Evolutionary conservation across 1,139 yeast species (phyloP).

Genomic region (Tardiomyces digboiensis): DNA sequence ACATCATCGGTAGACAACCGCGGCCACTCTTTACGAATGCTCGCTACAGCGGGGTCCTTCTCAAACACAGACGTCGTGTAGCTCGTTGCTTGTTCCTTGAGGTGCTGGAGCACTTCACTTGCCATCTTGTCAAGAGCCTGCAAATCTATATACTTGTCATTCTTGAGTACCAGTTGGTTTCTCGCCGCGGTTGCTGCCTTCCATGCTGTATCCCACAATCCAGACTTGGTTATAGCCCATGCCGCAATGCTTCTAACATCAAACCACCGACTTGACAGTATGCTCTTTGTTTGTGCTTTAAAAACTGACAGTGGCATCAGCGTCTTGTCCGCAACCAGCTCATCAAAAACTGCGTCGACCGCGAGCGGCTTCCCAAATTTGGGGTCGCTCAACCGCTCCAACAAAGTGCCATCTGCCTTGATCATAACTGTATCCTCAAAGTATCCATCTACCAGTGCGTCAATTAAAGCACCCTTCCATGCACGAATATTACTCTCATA

Average conservation of each 20-base stretch:
- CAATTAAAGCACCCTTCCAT: conserved; percentile 38
- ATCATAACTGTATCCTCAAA: conserved; percentile 16
- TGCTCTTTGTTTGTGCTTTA: conserved; percentile 7
- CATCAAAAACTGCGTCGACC: conserved; percentile 24
- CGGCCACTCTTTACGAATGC: neutral
- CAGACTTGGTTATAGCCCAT: conserved; percentile 16
- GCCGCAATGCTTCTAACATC: conserved; percentile 8
- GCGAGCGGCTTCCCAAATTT: conserved; percentile 26
- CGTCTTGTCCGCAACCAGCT: conserved; percentile 18
- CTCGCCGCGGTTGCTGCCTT: conserved; percentile 9
- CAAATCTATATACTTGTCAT: conserved; percentile 19
- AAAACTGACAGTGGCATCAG: conserved; percentile 18
- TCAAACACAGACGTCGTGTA: neutral
- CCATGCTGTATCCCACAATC: conserved; percentile 16
- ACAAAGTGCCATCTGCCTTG: conserved; percentile 19
- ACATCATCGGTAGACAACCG: neutral
- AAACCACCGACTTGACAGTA: conserved; percentile 4
- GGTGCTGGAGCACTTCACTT: conserved; percentile 7
- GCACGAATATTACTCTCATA: conserved; percentile 59
- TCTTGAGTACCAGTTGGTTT: conserved; percentile 17
- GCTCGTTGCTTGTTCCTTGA: neutral
- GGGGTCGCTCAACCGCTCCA: conserved; percentile 19
- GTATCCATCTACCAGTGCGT: conserved; percentile 16
- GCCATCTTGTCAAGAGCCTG: conserved; percentile 14
- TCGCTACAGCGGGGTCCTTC: neutral